Evolutionary conservation across 139 green algal genomes (phyloP), one percentile per base, ranked within the genome.

Genomic region (Auxenochlorella pyrenoidosa): DNA sequence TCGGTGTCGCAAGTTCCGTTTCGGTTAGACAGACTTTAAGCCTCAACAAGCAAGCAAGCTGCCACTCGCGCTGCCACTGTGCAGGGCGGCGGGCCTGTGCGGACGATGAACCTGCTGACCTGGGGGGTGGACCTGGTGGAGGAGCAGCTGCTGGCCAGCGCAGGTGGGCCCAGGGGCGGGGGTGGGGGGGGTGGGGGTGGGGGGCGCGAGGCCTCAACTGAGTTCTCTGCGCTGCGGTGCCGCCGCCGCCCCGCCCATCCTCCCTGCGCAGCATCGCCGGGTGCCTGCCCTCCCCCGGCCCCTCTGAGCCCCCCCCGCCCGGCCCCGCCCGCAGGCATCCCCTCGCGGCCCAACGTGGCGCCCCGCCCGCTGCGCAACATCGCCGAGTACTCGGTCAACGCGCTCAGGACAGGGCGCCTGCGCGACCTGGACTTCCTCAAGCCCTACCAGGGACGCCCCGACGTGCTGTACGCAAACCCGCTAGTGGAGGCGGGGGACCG

Each of bases 301-400:
- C 8, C 2, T 5, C 16, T 36, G 32, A 16, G 34, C 8, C 32
- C 40, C 26, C 12, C 22, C 8, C 21, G 68, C 68, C 75, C 75
- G 58, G 10, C 22, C 36, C 72, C 21, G 22, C 38, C 19, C 38
- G 95, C 90, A 38, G 96, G 96, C 87, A 97, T 98, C 65, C 96
- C 96, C 38, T 93, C 94, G 13, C 88, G 93, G 0, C 96, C 96
- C 21, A 93, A 91, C 58, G 86, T 97, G 0, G 89, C 94, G 3
- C 65, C 81, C 18, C 70, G 79, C 40, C 96, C 96, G 22, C 90
- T 96, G 41, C 94, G 91, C 82, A 89, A 93, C 88, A 90, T 97
- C 68, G 96, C 95, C 28, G 95, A 98, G 92, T 97, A 95, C 91
- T 93, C 88, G 28, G 91, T 98, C 78, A 98, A 98, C 79, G 94